phyloP scores from a whole-genome alignment of 805 yeast genomes.

The Starmerella cellae region DNA sequence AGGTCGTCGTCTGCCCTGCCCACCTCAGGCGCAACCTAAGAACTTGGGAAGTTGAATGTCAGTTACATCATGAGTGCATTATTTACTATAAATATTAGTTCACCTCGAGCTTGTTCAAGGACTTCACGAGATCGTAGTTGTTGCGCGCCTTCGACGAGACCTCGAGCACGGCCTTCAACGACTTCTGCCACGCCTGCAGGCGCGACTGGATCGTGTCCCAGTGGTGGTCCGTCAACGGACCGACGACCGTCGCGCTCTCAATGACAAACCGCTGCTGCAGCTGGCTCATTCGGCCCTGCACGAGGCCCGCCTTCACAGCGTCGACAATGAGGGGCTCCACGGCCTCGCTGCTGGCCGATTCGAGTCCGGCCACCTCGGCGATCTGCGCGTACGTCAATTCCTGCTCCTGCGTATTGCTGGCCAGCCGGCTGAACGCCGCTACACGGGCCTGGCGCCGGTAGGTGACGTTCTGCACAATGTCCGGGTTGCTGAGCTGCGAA shows the following conservation, averaged over 20 bases:
- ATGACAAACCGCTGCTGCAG: constrained; percentile 27
- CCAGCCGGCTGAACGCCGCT: constrained; percentile 24
- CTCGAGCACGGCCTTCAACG: constrained; percentile 18
- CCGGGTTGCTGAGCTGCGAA: constrained; percentile 2
- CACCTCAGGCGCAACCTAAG: too few species aligned
- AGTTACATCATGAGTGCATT: too few species aligned
- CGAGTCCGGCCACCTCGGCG: constrained; percentile 24
- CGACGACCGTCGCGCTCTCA: constrained; percentile 28
- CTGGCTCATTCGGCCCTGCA: constrained; percentile 34
- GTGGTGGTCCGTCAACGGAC: constrained; percentile 28
- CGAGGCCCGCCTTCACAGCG: constrained; percentile 31
- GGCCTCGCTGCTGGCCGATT: constrained; percentile 18
- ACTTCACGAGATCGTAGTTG: constrained; percentile 14
- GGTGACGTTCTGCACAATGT: constrained; percentile 8
- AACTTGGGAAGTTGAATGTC: too few species aligned
- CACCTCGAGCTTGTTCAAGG: constrained; percentile 16
- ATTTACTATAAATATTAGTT: constrained; percentile 1
- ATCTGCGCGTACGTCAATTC: constrained; percentile 27
- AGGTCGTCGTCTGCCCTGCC: too few species aligned
- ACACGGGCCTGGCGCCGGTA: constrained; percentile 22
- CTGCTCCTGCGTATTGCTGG: constrained; percentile 9
- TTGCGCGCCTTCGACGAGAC: constrained; percentile 11
- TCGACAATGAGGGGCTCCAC: constrained; percentile 33
- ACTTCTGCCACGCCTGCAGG: constrained; percentile 28
- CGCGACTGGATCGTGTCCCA: constrained; percentile 29